Evolutionary conservation across 2,329 filamentous ascomycete genomes (phyloP), one percentile per base, ranked within the genome.

Genomic region (Arthrobotrys pseudoclavata): DNA sequence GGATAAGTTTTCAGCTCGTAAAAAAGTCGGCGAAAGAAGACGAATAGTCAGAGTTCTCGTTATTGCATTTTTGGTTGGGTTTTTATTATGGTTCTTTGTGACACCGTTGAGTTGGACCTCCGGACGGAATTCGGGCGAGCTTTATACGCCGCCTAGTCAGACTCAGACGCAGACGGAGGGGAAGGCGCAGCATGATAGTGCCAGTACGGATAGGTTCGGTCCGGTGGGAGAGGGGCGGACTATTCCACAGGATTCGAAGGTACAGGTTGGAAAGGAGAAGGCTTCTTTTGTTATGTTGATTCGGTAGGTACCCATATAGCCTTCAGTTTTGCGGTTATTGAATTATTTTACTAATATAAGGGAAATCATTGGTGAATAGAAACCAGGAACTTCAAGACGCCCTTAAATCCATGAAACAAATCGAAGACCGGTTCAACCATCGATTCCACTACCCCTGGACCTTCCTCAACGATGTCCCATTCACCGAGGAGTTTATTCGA

Each of bases 371-470:
- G 26, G 26, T 47, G 24, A 61, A 42, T 61, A 81, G 80, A 61
- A 81, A 81, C 61, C 53, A 63, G 15, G 80, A 81, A 55, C 80
- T 80, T 40, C 70, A 71, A 57, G 80, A 81, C 74, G 80, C 80
- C 9, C 72, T 81, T 18, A 79, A 76, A 53, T 80, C 80, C 10
- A 81, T 81, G 79, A 81, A 80, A 48, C 79, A 81, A 52, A 80
- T 81, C 47, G 80, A 81, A 66, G 80, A 81, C 47, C 74, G 80
- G 20, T 81, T 81, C 69, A 81, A 81, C 76, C 80, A 79, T 34
- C 69, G 79, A 61, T 81, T 79, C 57, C 76, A 81, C 34, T 81
- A 81, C 31, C 80, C 80, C 47, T 81, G 80, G 80, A 80, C 79
- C 9, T 81, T 81, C 67, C 75, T 81, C 18, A 81, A 81, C 45